A percentile compares a stretch with the other conserved stretches of the same genome.
Conservation (phyloP, 2,329 filamentous ascomycete genomes). For the Metarhizium guizhouense region DNA sequence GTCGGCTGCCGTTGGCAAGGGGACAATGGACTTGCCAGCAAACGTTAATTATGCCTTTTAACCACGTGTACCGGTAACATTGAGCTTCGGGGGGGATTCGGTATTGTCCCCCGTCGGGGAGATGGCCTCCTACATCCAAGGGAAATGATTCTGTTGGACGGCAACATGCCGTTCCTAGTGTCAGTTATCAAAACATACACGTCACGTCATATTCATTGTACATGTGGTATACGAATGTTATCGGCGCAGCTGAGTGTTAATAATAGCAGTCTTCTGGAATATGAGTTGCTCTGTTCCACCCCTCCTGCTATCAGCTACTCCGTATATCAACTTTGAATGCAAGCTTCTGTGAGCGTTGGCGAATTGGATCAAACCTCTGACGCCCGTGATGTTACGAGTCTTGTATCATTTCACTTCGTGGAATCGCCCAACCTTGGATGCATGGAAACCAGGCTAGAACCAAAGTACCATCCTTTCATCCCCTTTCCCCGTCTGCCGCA, state of each 20-base stretch:
- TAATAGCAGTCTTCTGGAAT: neutral
- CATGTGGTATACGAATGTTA: neutral
- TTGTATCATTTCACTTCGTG: neutral
- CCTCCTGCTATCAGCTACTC: neutral
- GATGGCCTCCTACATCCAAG: neutral
- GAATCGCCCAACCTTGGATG: neutral
- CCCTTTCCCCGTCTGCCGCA: neutral
- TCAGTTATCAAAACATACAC: neutral
- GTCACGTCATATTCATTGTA: neutral
- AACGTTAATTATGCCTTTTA: neutral
- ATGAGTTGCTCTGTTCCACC: neutral
- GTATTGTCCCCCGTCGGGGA: neutral
- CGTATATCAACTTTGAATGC: neutral
- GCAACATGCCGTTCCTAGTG: neutral
- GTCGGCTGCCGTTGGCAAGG: too few relatives aligned
- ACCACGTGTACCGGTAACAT: neutral
- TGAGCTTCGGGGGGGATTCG: neutral
- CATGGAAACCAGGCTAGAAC: neutral
- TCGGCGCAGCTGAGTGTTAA: neutral
- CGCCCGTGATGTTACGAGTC: neutral
- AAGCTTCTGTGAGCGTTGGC: neutral
- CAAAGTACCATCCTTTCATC: neutral
- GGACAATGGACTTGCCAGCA: neutral
- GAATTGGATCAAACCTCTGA: neutral
- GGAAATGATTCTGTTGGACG: neutral